Evolutionary conservation across 2,329 filamentous ascomycete species (phyloP).

Genomic region (Neonectria neomacrospora): DNA sequence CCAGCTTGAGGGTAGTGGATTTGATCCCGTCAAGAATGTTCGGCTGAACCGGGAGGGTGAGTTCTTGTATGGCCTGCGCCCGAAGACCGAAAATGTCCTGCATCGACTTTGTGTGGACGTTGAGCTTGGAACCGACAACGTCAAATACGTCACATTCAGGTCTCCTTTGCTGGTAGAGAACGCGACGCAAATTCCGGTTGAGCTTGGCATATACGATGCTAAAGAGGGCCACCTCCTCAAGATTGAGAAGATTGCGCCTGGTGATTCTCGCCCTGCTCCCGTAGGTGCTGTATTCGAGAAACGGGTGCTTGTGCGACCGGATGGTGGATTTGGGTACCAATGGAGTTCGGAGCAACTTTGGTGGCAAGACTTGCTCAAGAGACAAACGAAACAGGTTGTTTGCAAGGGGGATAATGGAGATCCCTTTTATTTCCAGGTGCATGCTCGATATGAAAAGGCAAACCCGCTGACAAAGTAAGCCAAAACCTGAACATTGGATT

Average conservation of each 20-base stretch:
- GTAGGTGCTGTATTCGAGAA: conserved; percentile 94
- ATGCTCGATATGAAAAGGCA: conserved; percentile 84
- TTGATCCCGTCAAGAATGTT: conserved; percentile 89
- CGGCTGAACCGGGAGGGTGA: conserved; percentile 95
- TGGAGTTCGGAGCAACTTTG: conserved; percentile 92
- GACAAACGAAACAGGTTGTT: conserved; percentile 85
- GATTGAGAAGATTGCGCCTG: conserved; percentile 96
- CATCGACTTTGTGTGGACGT: conserved; percentile 95
- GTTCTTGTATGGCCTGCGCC: conserved; percentile 86
- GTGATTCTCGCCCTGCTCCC: conserved; percentile 88
- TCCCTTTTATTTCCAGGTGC: conserved; percentile 96
- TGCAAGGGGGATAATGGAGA: conserved; percentile 89
- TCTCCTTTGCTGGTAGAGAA: conserved; percentile 95
- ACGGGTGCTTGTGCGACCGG: conserved; percentile 86
- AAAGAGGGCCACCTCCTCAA: conserved; percentile 91
- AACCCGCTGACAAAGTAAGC: conserved; percentile 80
- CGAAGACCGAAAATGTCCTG: conserved; percentile 84
- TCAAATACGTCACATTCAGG: conserved; percentile 96
- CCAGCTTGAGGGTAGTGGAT: conserved; percentile 90
- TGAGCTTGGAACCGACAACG: conserved; percentile 89
- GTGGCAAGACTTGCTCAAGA: conserved; percentile 91
- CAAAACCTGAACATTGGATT: not conserved
- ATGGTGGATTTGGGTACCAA: conserved; percentile 94
- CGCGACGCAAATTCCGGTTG: conserved; percentile 94
- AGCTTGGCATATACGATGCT: conserved; percentile 89